phyloP scores from a whole-genome alignment of 1,284 basidiomycete species.

The Coniferiporia weirii region DNA sequence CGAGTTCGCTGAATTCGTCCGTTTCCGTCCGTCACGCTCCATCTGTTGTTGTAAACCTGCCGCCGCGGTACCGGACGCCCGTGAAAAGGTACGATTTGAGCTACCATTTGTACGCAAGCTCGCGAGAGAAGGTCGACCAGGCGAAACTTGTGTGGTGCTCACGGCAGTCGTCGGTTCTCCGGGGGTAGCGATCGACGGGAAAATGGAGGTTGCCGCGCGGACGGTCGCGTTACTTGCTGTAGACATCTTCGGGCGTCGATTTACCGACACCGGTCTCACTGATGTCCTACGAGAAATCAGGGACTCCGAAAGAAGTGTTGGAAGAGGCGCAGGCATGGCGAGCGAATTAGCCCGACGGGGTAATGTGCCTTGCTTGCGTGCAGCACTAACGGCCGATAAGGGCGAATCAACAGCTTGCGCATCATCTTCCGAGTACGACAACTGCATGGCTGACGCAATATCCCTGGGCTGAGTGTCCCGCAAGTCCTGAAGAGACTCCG shows the following conservation, averaged over 20 bases:
- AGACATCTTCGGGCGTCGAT: conserved; percentile 42
- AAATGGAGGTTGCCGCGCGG: conserved; percentile 35
- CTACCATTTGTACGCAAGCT: conserved; percentile 36
- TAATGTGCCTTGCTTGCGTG: conserved; percentile 1
- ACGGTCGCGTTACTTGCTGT: conserved; percentile 46
- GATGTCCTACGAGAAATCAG: conserved; percentile 30
- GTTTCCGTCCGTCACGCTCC: conserved; percentile 36
- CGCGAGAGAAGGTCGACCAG: conserved; percentile 34
- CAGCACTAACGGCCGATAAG: conserved; percentile 1
- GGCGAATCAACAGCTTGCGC: conserved; percentile 12
- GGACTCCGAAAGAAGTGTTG: conserved; percentile 54
- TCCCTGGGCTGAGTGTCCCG: not conserved
- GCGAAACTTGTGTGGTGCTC: conserved; percentile 47
- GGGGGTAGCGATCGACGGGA: conserved; percentile 39
- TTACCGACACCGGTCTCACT: conserved; percentile 28
- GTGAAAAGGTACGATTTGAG: conserved; percentile 54
- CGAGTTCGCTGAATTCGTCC: conserved; percentile 32
- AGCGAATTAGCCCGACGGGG: conserved; percentile 27
- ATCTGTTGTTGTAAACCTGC: conserved; percentile 50
- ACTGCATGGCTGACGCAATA: not conserved
- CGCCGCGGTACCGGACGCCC: conserved; percentile 51
- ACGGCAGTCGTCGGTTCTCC: conserved; percentile 63
- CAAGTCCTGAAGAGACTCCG: conserved; percentile 9
- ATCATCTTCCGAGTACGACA: not conserved
- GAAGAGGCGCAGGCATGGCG: conserved; percentile 52